Evolutionary conservation across 805 yeast genomes (phyloP), one percentile per base, ranked within the genome.

Genomic region (Zygosaccharomyces bailii): DNA sequence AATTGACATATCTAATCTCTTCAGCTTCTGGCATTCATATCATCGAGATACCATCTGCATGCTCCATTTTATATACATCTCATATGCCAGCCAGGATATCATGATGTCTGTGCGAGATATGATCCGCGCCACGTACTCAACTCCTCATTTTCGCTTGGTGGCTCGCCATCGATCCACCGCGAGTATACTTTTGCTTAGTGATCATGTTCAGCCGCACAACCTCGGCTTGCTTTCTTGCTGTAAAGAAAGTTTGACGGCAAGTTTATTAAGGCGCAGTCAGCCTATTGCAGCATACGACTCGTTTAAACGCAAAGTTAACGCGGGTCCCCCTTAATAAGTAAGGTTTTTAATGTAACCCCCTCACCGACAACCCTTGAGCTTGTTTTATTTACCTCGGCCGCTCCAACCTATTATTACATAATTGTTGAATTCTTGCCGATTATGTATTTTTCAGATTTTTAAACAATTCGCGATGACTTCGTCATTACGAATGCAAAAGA

Each of bases 181-280:
- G 24, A 21, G 13, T 10, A n/a, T 27, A 11, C 13, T 27, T 27
- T 27, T 27, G 31, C 31, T 27, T 27, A 27, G 13, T 16, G 31
- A 27, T 27, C 14, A 3, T 27, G 31, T 16, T 27, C 31, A 27
- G 31, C 31, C 31, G 31, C 14, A n/a, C 13, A 7, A n/a, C 5
- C 31, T 24, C 31, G 5, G 21, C 40, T 37, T 37, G 40, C 40
- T 37, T 37, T 37, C 40, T 37, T 37, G 40, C 40, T 24, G 23
- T 25, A 16, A 13, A 9, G 20, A 36, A 24, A 4, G n/a, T n/a
- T 8, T 6, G 18, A 25, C 10, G 32, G 19, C 25, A 5, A 21
- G 25, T 21, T 21, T 27, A 27, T 5, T 27, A 27, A n/a, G 31
- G 31, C 31, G 31, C 31, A 27, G 13, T n/a, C 14, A 3, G 14